Base-by-base conservation (phyloP, 2,329 filamentous ascomycete genomes). In the Aspergillus eucalypticola region DNA sequence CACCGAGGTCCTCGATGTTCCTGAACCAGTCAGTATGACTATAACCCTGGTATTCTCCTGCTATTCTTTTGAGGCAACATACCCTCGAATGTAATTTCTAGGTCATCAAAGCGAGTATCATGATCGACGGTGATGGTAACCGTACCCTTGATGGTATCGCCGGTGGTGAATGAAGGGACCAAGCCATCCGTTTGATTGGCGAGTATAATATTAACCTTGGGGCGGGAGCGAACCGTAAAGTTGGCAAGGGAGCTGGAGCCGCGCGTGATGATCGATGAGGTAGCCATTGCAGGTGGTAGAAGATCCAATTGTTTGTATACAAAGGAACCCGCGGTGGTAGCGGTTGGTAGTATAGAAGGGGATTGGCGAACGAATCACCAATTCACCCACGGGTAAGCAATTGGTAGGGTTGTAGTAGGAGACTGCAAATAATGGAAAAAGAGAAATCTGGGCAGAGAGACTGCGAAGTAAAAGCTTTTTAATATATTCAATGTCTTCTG, bases 61-160 rank as follows among this genome's bases (percentile, higher is more conserved):
- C n/a, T 5, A 5, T 15, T 13, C 4, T 15, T 1, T 1, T 2
- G 11, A 35, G 5, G 1, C 25, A 8, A 35, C 75, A 63, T 71
- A 83, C 84, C 86, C 63, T 84, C 77, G 58, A 88, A 84, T 3
- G 82, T 78, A 66, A 88, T 86, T 29, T 84, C 81, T 39, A 88
- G 73, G 8, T 84, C 79, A 51, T 87, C 84, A 66, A 88, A 87
- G 38, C 75, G 75, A 3, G 78, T 84, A 54, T 86, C 83, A 51
- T 77, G 73, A n/a, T 78, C 73, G 3, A 81, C 76, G 21, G 76
- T 79, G 57, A 88, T 77, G 17, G 73, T 77, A 5, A 83, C 81
- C 25, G 76, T 78, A 11, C 86, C 86, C 58, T 85, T 77, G 56
- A 88, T 82, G 52, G 76, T 78, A 66, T 88, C 86, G 66, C 83